phyloP scores from a whole-genome alignment of 2,329 filamentous ascomycete species.

The Fusarium sp. region DNA sequence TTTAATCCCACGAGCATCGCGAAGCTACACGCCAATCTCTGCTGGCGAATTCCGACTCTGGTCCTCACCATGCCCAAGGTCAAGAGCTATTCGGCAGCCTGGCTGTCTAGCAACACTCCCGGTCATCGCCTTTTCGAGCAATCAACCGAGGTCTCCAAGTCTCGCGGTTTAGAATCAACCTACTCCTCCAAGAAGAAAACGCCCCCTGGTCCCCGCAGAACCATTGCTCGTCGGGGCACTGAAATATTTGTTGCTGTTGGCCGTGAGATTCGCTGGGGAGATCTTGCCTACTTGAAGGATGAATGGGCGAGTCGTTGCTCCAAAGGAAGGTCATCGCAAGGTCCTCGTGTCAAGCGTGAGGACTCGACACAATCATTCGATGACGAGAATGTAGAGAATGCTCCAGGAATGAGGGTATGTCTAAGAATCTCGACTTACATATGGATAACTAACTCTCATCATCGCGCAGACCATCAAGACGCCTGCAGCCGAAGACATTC shows the following conservation, averaged over 20 bases:
- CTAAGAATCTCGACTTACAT: background rate
- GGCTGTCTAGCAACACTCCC: slow-evolving; percentile 83
- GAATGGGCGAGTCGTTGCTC: slow-evolving; percentile 53
- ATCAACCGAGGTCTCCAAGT: slow-evolving; percentile 54
- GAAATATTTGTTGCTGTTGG: slow-evolving; percentile 92
- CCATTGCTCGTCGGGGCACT: slow-evolving; percentile 83
- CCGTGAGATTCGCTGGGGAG: slow-evolving; percentile 92
- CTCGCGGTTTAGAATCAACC: slow-evolving; percentile 57
- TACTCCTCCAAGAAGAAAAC: slow-evolving; percentile 60
- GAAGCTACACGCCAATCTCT: slow-evolving; percentile 22
- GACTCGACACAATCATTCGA: slow-evolving; percentile 57
- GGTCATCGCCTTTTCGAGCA: slow-evolving; percentile 83
- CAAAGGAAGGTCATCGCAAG: slow-evolving; percentile 51
- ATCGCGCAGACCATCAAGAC: slow-evolving; percentile 76
- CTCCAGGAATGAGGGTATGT: slow-evolving; percentile 54
- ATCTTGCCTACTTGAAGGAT: slow-evolving; percentile 84
- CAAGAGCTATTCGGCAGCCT: slow-evolving; percentile 85
- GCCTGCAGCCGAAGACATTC: slow-evolving; percentile 83
- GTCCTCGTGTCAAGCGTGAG: slow-evolving; percentile 63
- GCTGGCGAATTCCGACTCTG: slow-evolving; percentile 14
- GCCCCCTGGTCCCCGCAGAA: slow-evolving; percentile 67
- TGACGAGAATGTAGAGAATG: slow-evolving; percentile 48
- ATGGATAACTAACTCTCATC: slow-evolving; percentile 21
- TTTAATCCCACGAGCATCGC: slow-evolving; percentile 20
- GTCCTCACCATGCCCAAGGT: slow-evolving; percentile 80